These are phyloP conservation scores for Theobroma grandiflorum DNA, from an alignment of 441 rosid genomes.

Conservation along the genomic window DNA sequence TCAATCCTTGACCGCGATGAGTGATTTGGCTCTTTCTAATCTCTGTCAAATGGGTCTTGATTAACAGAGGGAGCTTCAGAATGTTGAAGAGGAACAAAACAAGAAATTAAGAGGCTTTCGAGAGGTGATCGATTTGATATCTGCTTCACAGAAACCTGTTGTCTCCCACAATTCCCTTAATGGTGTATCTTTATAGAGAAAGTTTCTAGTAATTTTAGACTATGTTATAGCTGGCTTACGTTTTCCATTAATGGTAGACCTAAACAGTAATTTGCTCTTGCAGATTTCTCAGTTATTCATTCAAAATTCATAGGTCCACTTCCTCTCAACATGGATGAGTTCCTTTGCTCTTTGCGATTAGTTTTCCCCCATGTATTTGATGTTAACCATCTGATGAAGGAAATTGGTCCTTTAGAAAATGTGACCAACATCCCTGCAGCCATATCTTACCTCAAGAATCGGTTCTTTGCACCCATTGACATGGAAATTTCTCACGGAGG, in stretches of 20 bases:
- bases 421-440: slow-evolving; percentile 55
- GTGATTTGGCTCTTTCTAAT: slow-evolving; percentile 9
- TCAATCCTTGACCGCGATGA: slow-evolving; percentile 7
- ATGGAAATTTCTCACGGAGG: slow-evolving; percentile 74
- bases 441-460: slow-evolving; percentile 58
- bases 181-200: slow-evolving; percentile 56
- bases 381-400: slow-evolving; percentile 73
- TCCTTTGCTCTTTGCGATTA: slow-evolving; percentile 49
- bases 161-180: slow-evolving; percentile 81
- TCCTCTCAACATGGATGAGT: slow-evolving; percentile 72
- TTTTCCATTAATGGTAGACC: slow-evolving; percentile 1
- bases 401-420: slow-evolving; percentile 55
- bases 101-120: slow-evolving; percentile 81
- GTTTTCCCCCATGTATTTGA: slow-evolving; percentile 75
- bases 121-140: slow-evolving; percentile 89
- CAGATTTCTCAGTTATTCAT: slow-evolving; percentile 82
- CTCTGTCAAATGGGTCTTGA: slow-evolving; percentile 28
- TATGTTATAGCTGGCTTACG: neutral
- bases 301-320: slow-evolving; percentile 80
- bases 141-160: slow-evolving; percentile 82
- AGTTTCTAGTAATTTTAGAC: slow-evolving; percentile 15
- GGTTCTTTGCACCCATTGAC: slow-evolving; percentile 63
- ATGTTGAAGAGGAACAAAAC: slow-evolving; percentile 64
- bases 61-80: slow-evolving; percentile 74
- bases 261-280: slow-evolving; percentile 24